These are phyloP conservation scores for Tylopilus orsonianus DNA, from an alignment of 1,284 basidiomycete genomes.

Conservation along the genomic window DNA sequence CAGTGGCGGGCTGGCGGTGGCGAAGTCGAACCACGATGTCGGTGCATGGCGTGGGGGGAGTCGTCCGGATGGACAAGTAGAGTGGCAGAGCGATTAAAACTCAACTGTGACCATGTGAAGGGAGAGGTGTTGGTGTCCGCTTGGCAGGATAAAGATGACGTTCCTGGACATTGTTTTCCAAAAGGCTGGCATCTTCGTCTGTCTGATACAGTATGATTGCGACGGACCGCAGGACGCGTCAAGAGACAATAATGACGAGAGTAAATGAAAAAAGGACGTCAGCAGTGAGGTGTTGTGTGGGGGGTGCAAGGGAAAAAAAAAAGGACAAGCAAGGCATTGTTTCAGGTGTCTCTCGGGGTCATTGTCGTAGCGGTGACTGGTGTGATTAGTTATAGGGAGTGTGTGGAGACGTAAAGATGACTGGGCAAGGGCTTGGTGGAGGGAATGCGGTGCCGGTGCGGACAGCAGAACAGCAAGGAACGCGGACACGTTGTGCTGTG, in stretches of 20 bases:
- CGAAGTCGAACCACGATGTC: too few relatives aligned
- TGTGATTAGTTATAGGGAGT: constrained; percentile 19
- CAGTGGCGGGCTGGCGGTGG: too few relatives aligned
- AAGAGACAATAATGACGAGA: constrained; percentile 22
- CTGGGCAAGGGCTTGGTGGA: constrained; percentile 13
- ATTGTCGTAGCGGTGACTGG: constrained; percentile 7
- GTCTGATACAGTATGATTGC: too few relatives aligned
- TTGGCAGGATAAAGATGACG: background rate
- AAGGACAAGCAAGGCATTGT: constrained; percentile 14
- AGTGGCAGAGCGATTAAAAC: too few relatives aligned
- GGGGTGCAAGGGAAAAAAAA: background rate
- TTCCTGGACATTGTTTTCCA: constrained; percentile 24
- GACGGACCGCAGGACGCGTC: constrained; percentile 9
- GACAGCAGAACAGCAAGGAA: constrained; percentile 13
- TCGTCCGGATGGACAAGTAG: too few relatives aligned
- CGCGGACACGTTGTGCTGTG: constrained; percentile 25
- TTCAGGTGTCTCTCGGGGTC: background rate
- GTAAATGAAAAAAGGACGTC: too few relatives aligned
- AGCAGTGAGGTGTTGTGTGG: background rate
- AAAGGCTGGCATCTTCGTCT: too few relatives aligned
- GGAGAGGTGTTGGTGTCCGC: constrained; percentile 1
- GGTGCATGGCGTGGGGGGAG: too few relatives aligned
- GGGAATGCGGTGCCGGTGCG: constrained; percentile 32
- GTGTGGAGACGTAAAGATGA: constrained; percentile 21
- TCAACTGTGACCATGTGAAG: too few relatives aligned